A percentile compares a stretch with the other conserved stretches of the same genome.
These are phyloP conservation scores for Nigrospora sphaerica DNA, from an alignment of 2,329 filamentous ascomycete species.

Conservation along the genomic window DNA sequence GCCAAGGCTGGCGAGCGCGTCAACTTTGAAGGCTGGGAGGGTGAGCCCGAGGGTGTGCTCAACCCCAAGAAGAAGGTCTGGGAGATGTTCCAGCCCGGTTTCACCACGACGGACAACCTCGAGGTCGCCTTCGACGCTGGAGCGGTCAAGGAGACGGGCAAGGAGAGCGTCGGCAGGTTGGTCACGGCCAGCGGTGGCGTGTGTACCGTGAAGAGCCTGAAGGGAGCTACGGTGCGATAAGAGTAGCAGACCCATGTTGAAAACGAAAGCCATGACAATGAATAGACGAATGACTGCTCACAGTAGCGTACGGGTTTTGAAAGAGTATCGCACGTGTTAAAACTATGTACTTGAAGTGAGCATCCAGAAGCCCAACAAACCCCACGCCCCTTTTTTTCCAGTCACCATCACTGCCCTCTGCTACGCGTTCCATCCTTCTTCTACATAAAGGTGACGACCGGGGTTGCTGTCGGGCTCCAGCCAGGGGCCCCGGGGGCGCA, in stretches of 20 bases:
- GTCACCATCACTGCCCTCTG: no score
- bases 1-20: conserved; percentile 80
- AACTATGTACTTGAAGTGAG: no score
- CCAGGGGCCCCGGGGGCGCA: conserved; percentile 6
- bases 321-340: no score
- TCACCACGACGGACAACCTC: conserved; percentile 75
- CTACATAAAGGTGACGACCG: no score
- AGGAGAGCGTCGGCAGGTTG: conserved; percentile 60
- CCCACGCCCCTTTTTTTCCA: no score
- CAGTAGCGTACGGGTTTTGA: no score
- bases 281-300: not conserved
- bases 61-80: conserved; percentile 99
- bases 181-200: conserved; percentile 70
- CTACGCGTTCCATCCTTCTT: no score
- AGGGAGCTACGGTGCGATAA: conserved; percentile 76
- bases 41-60: conserved; percentile 83
- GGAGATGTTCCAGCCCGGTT: conserved; percentile 94
- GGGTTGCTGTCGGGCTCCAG: not conserved
- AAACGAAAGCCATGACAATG: not conserved
- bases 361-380: no score
- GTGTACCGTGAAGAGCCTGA: conserved; percentile 77
- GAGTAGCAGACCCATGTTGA: not conserved
- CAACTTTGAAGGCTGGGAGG: conserved; percentile 90
- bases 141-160: conserved; percentile 68
- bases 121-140: conserved; percentile 83